Conservation (phyloP, 2,329 filamentous ascomycete species). For the Aspergillus persii region DNA sequence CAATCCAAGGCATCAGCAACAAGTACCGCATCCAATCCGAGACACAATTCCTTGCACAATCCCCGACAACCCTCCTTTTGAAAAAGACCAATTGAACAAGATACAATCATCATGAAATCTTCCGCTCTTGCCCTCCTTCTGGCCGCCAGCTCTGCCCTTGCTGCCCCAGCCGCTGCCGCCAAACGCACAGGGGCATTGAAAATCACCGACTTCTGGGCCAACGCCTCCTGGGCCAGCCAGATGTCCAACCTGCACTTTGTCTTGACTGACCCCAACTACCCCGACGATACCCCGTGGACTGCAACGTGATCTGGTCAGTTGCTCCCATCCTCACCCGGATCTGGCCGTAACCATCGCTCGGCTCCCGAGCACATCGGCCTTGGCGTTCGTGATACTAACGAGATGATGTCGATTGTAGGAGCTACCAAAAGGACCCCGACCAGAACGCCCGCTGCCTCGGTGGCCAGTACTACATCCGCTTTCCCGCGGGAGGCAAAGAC, state of each 20-base stretch:
- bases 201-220: conserved; percentile 18
- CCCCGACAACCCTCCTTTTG: neutral
- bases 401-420: neutral
- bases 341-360: no score
- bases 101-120: neutral
- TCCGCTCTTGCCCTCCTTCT: neutral
- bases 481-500: conserved; percentile 18
- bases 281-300: conserved; percentile 21
- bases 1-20: neutral
- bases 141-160: neutral
- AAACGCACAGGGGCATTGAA: neutral
- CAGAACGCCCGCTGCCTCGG: conserved; percentile 23
- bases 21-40: neutral
- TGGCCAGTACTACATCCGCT: conserved; percentile 24
- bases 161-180: no score
- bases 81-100: neutral
- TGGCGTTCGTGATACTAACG: neutral
- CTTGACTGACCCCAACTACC: conserved; percentile 23
- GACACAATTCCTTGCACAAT: neutral
- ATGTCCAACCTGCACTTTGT: conserved; percentile 19
- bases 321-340: neutral
- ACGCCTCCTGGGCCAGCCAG: neutral
- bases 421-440: conserved; percentile 14
- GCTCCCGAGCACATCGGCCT: no score
- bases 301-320: conserved; percentile 24